Evolutionary conservation across 1,139 yeast genomes (phyloP), one percentile per base, ranked within the genome.

Genomic region (Hyphopichia wangnamkhiaoensis): DNA sequence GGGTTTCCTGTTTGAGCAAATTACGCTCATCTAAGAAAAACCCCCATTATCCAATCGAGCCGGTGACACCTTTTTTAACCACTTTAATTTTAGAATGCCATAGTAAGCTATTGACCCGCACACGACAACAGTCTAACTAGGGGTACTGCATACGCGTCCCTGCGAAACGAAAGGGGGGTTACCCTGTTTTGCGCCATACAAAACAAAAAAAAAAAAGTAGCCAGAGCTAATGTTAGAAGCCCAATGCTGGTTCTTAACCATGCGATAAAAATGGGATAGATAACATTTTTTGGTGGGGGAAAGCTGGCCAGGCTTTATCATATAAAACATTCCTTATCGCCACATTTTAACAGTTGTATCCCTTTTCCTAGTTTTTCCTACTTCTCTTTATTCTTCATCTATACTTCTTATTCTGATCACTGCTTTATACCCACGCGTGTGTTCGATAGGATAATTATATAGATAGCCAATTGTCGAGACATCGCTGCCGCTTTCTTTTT

Each of bases 281-380:
- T n/a, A n/a, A n/a, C n/a, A n/a, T n/a, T n/a, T n/a, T n/a, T n/a
- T 13, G 29, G 29, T 15, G 29, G 29, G 16, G 13, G 6, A 4
- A n/a, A 15, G 3, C 15, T 8, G 5, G 15, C 5, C 5, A 21
- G 10, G 24, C 9, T 21, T 25, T 12, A 8, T 8, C 13, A 17
- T 28, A 28, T 28, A 28, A 15, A 28, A 10, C 15, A 28, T 28
- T 15, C 20, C 31, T 28, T 28, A 28, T 28, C 31, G 31, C 31
- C 31, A 28, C 31, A 5, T 5, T 28, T 16, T 15, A 10, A 12
- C 17, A 5, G 4, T 5, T 5, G 8, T 8, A n/a, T 14, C 12
- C 31, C 17, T 16, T 16, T 15, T 28, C 31, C n/a, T n/a, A n/a
- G n/a, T n/a, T 26, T 26, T 10, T 15, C 8, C 30, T 27, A 3